Conservation (phyloP, 2,329 filamentous ascomycete genomes). For the Colletotrichum lentis region DNA sequence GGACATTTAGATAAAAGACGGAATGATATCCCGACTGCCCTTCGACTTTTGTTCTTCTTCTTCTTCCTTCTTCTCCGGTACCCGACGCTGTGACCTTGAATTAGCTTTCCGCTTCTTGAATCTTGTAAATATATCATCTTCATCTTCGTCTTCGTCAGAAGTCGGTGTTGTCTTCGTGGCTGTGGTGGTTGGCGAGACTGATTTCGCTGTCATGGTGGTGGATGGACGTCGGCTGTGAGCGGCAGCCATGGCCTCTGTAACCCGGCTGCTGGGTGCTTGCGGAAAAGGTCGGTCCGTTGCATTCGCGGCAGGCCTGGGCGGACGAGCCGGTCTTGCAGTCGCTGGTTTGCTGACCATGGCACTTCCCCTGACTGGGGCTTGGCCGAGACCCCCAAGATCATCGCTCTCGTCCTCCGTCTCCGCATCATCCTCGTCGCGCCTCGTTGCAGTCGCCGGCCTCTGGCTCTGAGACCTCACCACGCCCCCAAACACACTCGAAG, state of each 20-base stretch:
- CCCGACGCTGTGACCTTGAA: conserved; percentile 36
- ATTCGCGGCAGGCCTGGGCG: background rate
- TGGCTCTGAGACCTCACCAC: conserved; percentile 4
- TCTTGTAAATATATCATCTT: conserved; percentile 33
- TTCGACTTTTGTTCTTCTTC: background rate
- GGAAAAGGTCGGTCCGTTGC: background rate
- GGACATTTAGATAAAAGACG: conserved; percentile 25
- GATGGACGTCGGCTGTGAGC: background rate
- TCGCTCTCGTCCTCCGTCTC: conserved; percentile 31
- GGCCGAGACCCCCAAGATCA: conserved; percentile 8
- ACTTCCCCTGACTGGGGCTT: background rate
- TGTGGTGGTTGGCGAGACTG: conserved; percentile 43
- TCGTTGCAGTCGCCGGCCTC: conserved; percentile 35
- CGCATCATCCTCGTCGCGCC: conserved; percentile 1
- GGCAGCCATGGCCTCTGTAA: background rate
- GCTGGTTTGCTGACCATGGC: no score
- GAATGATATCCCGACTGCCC: conserved; percentile 40
- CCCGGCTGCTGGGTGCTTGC: background rate
- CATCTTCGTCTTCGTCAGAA: conserved; percentile 10
- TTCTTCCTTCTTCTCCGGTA: conserved; percentile 8
- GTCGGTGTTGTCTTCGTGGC: conserved; percentile 24
- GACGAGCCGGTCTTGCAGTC: background rate
- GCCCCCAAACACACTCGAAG: conserved; percentile 43
- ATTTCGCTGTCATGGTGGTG: conserved; percentile 8
- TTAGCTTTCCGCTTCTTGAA: conserved; percentile 32